Conservation (phyloP, 257 asterid species). For the Solanum bukasovii region DNA sequence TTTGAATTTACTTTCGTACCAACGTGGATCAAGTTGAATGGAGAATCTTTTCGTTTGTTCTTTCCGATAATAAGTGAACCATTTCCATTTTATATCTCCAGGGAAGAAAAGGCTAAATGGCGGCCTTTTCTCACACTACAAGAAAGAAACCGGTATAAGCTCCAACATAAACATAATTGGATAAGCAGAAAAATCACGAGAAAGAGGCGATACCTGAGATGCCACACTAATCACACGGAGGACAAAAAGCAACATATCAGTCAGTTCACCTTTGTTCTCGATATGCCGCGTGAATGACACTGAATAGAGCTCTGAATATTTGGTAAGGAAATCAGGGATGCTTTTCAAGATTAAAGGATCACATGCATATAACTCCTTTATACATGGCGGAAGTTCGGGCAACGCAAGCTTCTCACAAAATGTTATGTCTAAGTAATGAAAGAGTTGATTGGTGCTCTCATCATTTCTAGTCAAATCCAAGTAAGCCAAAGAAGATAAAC, state of each 20-base stretch:
- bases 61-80: background rate
- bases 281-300: background rate
- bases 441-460: background rate
- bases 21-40: background rate
- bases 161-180: background rate
- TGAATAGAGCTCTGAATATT: background rate
- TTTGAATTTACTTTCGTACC: background rate
- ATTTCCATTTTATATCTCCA: background rate
- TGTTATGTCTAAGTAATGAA: conserved; percentile 2
- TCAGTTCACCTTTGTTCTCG: background rate
- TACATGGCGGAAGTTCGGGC: background rate
- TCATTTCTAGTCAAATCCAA: background rate
- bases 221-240: background rate
- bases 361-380: conserved; percentile 1
- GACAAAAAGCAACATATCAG: background rate
- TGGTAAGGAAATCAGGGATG: background rate
- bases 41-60: background rate
- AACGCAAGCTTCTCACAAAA: background rate
- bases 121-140: background rate
- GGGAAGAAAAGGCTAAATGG: background rate
- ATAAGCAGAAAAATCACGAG: background rate
- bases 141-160: background rate
- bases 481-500: background rate
- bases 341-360: background rate
- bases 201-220: background rate